Evolutionary conservation across 345 rosid species (phyloP), one percentile per base, ranked within the genome.

Genomic region (Eucalyptus cloeziana): DNA sequence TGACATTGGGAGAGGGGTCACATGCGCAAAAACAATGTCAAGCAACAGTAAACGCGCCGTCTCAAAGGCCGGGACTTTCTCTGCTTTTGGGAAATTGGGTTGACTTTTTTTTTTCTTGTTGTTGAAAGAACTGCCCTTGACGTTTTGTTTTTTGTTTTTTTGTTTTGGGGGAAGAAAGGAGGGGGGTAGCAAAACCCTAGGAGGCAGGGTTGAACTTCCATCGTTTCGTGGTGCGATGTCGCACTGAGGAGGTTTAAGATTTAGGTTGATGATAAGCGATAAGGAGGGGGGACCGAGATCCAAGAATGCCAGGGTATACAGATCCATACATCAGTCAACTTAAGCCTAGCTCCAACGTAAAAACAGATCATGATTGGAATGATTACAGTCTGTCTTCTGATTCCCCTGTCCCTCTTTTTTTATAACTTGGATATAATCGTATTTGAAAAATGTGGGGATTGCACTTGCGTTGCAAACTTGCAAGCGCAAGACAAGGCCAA

Each of bases 1-100:
- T 31, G 45, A 52, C 11, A 45, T n/a, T 16, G 52, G 40, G 52
- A 50, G 49, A 37, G 25, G 45, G 64, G 30, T 86, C 87, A 31
- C 87, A 86, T 86, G 87, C 51, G 45, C 45, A 51, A 56, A 56
- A 86, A n/a, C 43, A 52, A 51, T 86, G 19, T 25, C 19, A 27
- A n/a, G 30, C 44, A 51, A 56, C 56, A 86, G 87, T 31, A 49
- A 56, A 49, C 62, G 87, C 87, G 87, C 62, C 87, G 87, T 51
- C 87, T 86, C 56, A 86, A 86, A 49, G 87, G 64, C 87, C 60
- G 87, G 62, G 64, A 86, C 45, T n/a, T 27, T 86, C 62, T 49
- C 62, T 49, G 44, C 62, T 86, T 86, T 40, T 86, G 40, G 87
- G 27, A 51, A 19, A 49, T n/a, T 27, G 7, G 37, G 58, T 86